These are phyloP conservation scores for Phragmites australis DNA, from an alignment of 176 grass and related monocot species.

Conservation along the genomic window DNA sequence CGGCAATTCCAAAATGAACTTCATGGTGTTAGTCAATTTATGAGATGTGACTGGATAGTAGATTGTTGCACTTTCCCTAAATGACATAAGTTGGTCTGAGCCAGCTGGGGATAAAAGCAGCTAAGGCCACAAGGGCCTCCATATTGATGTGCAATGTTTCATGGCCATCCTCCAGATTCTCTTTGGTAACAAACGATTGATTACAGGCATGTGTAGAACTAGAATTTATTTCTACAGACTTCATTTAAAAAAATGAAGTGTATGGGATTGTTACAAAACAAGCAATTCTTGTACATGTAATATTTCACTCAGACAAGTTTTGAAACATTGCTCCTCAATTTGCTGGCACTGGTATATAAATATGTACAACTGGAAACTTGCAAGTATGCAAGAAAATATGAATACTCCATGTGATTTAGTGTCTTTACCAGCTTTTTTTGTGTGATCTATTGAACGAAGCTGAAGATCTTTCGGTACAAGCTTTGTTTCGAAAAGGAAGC, in stretches of 20 bases:
- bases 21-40: neutral
- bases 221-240: neutral
- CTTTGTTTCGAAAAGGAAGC: neutral
- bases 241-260: neutral
- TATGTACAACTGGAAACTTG: neutral
- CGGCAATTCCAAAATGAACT: neutral
- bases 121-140: neutral
- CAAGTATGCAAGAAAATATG: neutral
- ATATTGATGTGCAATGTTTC: slow-evolving; percentile 13
- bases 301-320: neutral
- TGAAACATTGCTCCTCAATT: slow-evolving; percentile 11
- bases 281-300: slow-evolving; percentile 11
- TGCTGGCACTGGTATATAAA: slow-evolving; percentile 7
- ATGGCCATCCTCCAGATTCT: neutral
- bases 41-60: neutral
- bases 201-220: neutral
- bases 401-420: neutral
- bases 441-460: neutral
- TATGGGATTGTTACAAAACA: slow-evolving; percentile 15
- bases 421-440: neutral
- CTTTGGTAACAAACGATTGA: neutral
- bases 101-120: neutral
- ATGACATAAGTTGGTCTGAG: neutral
- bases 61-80: neutral
- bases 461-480: neutral